A percentile compares a stretch with the other conserved stretches of the same genome.
phyloP scores from a whole-genome alignment of 2,329 filamentous ascomycete genomes.

The Clonostachys chloroleuca region DNA sequence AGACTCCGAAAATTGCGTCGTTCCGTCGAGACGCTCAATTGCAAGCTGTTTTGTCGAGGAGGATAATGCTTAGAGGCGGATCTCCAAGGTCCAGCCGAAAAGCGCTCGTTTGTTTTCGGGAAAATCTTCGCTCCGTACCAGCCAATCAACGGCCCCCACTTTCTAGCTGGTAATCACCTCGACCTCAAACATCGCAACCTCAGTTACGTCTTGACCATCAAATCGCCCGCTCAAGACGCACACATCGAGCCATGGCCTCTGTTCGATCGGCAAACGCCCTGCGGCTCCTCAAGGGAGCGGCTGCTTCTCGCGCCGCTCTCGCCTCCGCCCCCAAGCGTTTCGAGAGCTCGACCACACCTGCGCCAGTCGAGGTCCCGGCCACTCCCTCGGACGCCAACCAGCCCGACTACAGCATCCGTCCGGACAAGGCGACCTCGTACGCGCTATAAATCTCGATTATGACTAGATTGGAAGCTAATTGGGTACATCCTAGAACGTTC shows the following conservation, averaged over 20 bases:
- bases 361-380: constrained; percentile 10
- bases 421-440: constrained; percentile 91
- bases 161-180: constrained; percentile 14
- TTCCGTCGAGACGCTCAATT: constrained; percentile 22
- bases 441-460: constrained; percentile 2
- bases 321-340: constrained; percentile 46
- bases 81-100: constrained; percentile 25
- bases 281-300: constrained; percentile 44
- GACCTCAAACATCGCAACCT: constrained; percentile 12
- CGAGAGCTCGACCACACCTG: constrained; percentile 42
- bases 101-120: constrained; percentile 37
- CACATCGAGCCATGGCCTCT: constrained; percentile 54
- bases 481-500: constrained; percentile 59
- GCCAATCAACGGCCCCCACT: constrained; percentile 32
- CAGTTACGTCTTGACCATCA: constrained; percentile 1
- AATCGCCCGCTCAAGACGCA: not conserved
- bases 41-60: constrained; percentile 12
- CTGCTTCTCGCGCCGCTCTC: constrained; percentile 26
- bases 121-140: constrained; percentile 33
- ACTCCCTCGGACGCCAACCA: constrained; percentile 50
- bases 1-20: constrained; percentile 6
- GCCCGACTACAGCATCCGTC: constrained; percentile 74
- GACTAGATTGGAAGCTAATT: not conserved
- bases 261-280: constrained; percentile 53
- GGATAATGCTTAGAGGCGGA: not conserved